Evolutionary conservation across 75 land plant genomes (phyloP).

Genomic region (Cupressus sempervirens): DNA sequence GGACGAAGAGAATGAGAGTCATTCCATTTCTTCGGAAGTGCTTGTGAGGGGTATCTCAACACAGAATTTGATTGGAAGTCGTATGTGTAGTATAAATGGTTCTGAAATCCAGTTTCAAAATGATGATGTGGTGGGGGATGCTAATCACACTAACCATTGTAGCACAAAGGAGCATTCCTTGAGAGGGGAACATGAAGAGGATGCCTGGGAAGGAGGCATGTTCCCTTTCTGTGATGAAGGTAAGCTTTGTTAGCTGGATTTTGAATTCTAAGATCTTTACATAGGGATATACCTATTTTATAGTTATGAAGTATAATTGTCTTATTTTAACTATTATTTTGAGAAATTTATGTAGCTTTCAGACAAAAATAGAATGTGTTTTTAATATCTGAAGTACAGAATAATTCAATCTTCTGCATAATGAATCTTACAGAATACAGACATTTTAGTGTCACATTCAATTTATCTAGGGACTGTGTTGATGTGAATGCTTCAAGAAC

Average conservation of each 20-base stretch:
- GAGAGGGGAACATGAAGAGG: slow-evolving; percentile 6
- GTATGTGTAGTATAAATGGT: not conserved
- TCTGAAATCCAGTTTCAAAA: not conserved
- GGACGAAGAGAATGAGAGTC: not conserved
- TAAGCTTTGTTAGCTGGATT: not conserved
- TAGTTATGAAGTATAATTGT: not conserved
- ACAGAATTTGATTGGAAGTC: not conserved
- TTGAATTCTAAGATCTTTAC: not conserved
- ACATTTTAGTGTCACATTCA: not conserved
- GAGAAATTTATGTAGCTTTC: not conserved
- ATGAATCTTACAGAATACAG: not conserved
- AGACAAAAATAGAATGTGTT: not conserved
- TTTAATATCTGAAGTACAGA: not conserved
- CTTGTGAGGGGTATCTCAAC: not conserved
- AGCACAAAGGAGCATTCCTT: not conserved
- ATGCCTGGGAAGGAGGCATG: slow-evolving; percentile 15
- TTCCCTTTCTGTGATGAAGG: slow-evolving; percentile 13
- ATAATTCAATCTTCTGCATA: not conserved
- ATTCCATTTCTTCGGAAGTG: not conserved
- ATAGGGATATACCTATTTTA: not conserved
- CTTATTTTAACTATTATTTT: not conserved
- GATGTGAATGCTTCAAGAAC: not conserved
- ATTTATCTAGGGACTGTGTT: not conserved
- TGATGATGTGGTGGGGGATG: not conserved
- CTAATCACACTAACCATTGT: not conserved